Conservation (phyloP, 495 filamentous ascomycete genomes). For the Articulospora tetracladia region DNA sequence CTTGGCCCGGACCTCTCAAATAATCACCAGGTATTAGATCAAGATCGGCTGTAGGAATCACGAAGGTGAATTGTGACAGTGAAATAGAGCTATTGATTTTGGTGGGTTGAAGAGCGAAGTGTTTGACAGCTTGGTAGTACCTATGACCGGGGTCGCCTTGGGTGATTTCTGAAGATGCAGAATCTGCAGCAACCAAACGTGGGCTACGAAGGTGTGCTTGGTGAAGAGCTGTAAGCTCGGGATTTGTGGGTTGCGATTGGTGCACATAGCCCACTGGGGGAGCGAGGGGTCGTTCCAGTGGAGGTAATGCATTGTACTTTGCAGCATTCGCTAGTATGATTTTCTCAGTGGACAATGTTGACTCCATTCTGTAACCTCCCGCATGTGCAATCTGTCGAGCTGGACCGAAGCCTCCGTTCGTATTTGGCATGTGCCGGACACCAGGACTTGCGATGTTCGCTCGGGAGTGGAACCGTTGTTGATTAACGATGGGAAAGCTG, state of each 20-base stretch:
- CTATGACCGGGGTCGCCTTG: slow-evolving; percentile 8
- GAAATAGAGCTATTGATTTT: slow-evolving; percentile 4
- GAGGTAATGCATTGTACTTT: slow-evolving; percentile 1
- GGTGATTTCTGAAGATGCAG: background rate
- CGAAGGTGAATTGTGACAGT: slow-evolving; percentile 19
- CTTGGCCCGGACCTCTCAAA: background rate
- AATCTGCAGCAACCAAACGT: slow-evolving; percentile 6
- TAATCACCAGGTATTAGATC: slow-evolving; percentile 13
- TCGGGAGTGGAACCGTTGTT: background rate
- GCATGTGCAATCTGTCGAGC: background rate
- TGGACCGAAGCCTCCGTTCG: background rate
- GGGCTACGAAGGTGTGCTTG: slow-evolving; percentile 26
- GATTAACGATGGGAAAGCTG: background rate
- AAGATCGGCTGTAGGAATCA: slow-evolving; percentile 9
- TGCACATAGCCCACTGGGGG: slow-evolving; percentile 15
- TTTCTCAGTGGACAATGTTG: background rate
- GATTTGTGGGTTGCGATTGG: slow-evolving; percentile 7
- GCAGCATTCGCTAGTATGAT: background rate
- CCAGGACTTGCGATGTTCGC: slow-evolving; percentile 7
- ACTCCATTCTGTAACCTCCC: background rate
- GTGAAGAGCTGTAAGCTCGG: slow-evolving; percentile 23
- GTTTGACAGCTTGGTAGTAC: slow-evolving; percentile 23
- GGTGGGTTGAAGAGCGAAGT: slow-evolving; percentile 17
- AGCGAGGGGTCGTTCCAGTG: slow-evolving; percentile 12
- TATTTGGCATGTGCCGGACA: slow-evolving; percentile 3